phyloP scores from a whole-genome alignment of 73 alveolate species.

The Paramecium sexaurelia region DNA sequence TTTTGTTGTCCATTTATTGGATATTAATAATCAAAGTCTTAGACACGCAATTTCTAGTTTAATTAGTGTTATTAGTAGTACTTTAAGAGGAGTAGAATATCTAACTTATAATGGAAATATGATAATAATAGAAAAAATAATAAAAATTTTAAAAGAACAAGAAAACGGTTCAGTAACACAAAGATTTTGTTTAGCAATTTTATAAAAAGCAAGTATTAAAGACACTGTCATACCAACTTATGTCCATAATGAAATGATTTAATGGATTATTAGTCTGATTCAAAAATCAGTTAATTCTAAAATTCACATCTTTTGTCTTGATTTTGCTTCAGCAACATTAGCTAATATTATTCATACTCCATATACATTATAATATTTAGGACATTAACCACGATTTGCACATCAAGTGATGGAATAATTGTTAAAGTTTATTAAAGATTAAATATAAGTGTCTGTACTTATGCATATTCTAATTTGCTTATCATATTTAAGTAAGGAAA shows the following conservation, averaged over 20 bases:
- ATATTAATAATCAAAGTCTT: conserved; percentile 85
- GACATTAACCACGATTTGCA: conserved; percentile 82
- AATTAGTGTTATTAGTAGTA: conserved; percentile 88
- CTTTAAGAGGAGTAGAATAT: conserved; percentile 94
- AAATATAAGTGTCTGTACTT: conserved; percentile 84
- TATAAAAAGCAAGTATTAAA: conserved; percentile 93
- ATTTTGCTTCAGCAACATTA: conserved; percentile 93
- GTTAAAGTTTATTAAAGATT: conserved; percentile 72
- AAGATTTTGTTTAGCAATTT: conserved; percentile 95
- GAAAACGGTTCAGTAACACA: conserved; percentile 97
- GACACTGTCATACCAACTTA: conserved; percentile 85
- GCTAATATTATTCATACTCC: conserved; percentile 93
- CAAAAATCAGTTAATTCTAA: conserved; percentile 72
- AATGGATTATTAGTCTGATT: conserved; percentile 80
- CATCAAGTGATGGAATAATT: conserved; percentile 74
- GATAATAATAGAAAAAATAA: conserved; percentile 85
- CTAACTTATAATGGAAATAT: conserved; percentile 80
- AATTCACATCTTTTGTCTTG: conserved; percentile 91
- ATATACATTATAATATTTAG: conserved; percentile 84
- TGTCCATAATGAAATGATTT: conserved; percentile 82
- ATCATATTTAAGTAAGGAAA: conserved; percentile 88
- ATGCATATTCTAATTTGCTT: conserved; percentile 94
- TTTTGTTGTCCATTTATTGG: conserved; percentile 86
- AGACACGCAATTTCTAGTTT: conserved; percentile 95
- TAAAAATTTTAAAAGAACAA: conserved; percentile 89